A percentile compares a stretch with the other conserved stretches of the same genome.
phyloP scores from a whole-genome alignment of 257 asterid species.

The Euphrasia confusa region DNA sequence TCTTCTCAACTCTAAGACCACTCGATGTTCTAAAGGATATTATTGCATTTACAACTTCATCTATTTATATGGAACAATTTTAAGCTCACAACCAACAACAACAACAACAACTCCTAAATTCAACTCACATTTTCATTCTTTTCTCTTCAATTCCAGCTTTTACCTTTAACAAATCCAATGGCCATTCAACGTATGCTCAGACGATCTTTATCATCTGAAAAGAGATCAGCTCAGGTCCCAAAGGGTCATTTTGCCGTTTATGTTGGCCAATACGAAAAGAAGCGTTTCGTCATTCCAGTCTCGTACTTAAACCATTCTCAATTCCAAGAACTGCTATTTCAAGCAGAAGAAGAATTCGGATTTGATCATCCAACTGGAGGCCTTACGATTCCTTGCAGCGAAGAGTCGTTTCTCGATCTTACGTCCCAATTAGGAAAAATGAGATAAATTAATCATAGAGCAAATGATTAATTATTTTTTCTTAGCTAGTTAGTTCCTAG shows the following conservation, averaged over 20 bases:
- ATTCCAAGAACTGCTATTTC: conserved; percentile 39
- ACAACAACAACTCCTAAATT: not conserved
- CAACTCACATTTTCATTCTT: not conserved
- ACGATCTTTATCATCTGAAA: conserved; percentile 30
- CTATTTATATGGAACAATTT: conserved; percentile 3
- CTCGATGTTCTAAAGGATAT: not conserved
- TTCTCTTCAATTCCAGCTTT: not conserved
- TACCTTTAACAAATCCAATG: conserved; percentile 18
- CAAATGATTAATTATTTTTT: no score
- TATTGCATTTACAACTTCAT: not conserved
- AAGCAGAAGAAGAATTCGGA: conserved; percentile 42
- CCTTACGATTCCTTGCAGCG: conserved; percentile 45
- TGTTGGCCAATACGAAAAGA: conserved; percentile 46
- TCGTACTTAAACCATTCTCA: conserved; percentile 40
- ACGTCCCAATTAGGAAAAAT: conserved; percentile 27
- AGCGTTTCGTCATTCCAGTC: conserved; percentile 13
- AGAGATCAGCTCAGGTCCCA: conserved; percentile 34
- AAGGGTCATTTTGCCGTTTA: conserved; percentile 58
- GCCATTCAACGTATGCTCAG: conserved; percentile 41
- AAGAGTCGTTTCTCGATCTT: conserved; percentile 30
- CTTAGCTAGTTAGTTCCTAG: not conserved
- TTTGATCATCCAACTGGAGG: conserved; percentile 58
- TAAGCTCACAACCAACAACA: conserved; percentile 20
- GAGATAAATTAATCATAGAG: conserved; percentile 9
- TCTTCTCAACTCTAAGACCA: not conserved